Conservation (phyloP, 2,329 filamentous ascomycete genomes). For the Claviceps pusilla region DNA sequence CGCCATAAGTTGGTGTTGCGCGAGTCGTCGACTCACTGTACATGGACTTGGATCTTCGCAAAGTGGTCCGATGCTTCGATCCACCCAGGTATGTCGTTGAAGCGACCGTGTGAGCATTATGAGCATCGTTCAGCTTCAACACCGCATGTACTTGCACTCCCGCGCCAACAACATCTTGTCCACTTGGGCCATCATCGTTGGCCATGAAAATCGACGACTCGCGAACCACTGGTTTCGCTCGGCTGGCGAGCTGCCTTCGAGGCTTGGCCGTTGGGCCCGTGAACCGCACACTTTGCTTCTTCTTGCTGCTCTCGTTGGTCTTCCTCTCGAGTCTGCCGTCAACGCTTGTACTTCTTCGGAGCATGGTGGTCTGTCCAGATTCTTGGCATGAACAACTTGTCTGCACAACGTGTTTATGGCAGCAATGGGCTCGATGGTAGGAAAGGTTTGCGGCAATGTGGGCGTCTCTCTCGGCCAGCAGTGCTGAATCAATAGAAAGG, state of each 20-base stretch:
- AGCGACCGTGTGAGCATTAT: background rate
- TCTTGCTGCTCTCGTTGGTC: conserved; percentile 7
- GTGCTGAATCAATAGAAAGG: conserved; percentile 32
- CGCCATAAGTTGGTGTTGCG: conserved; percentile 5
- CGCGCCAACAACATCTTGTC: background rate
- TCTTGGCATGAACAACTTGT: conserved; percentile 2
- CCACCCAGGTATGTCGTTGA: conserved; percentile 12
- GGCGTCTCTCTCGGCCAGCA: conserved; percentile 40
- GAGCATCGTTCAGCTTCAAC: background rate
- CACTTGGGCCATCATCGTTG: background rate
- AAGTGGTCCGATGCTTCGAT: conserved; percentile 31
- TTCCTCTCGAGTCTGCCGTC: conserved; percentile 7
- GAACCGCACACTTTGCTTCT: conserved; percentile 42
- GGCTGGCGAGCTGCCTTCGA: conserved; percentile 15
- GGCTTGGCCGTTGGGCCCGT: conserved; percentile 20
- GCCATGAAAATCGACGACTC: background rate
- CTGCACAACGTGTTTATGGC: conserved; percentile 6
- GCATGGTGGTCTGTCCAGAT: conserved; percentile 12
- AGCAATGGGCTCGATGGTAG: conserved; percentile 37
- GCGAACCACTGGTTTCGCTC: conserved; percentile 10
- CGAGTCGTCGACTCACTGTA: conserved; percentile 22
- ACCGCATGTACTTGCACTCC: background rate
- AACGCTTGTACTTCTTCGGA: conserved; percentile 10
- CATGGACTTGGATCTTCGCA: conserved; percentile 43
- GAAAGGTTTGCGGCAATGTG: conserved; percentile 47